Base-by-base conservation (phyloP, 352 stramenopile species). In the Phytopythium chamaehyphon region DNA sequence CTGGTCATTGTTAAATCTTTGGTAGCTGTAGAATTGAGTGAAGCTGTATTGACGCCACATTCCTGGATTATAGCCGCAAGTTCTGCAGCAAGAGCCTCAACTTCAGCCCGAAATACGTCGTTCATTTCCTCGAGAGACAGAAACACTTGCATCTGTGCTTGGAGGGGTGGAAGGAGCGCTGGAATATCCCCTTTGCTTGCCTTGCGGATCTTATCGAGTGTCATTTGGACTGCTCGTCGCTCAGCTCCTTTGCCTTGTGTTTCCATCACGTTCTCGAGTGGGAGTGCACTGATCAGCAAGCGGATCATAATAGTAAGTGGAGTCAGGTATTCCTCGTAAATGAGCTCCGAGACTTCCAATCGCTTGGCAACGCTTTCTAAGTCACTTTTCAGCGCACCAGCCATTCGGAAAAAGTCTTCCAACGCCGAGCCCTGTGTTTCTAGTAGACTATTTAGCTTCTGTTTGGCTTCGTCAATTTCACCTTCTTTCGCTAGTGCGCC, bases 201-300 rank as follows among this genome's bases (percentile, higher is more conserved):
- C 37, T 92, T 93, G 3, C 88, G 75, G 10, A 96, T 78, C 36
- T 86, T 84, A 46, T 97, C 87, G 0, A 96, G 64, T 16, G 80
- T 95, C 40, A 73, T 61, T 38, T 86, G 77, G 6, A 95, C 46
- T 16, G 68, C 70, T 47, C 88, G 88, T 12, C 74, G 69, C 49
- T 88, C 70, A 5, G 64, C 64, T 3, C 63, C 59, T 59, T 97
- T 97, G 36, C 88, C 88, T 54, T 96, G 83, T 9, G 62, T 62
- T 40, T 93, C 85, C 62, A 95, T 83, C 18, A 93, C 61, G 16
- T 26, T 40, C 45, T 73, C 71, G 11, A 96, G 54, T 2, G 80
- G 74, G 14, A 89, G 24, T 1, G 84, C 79, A 50, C 81, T 90
- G 2, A 87, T 46, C 19, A 97, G 42, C 12, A 84, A 28, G 1